Evolutionary conservation across 2,329 filamentous ascomycete species (phyloP).

Genomic region (Colletotrichum tropicale): DNA sequence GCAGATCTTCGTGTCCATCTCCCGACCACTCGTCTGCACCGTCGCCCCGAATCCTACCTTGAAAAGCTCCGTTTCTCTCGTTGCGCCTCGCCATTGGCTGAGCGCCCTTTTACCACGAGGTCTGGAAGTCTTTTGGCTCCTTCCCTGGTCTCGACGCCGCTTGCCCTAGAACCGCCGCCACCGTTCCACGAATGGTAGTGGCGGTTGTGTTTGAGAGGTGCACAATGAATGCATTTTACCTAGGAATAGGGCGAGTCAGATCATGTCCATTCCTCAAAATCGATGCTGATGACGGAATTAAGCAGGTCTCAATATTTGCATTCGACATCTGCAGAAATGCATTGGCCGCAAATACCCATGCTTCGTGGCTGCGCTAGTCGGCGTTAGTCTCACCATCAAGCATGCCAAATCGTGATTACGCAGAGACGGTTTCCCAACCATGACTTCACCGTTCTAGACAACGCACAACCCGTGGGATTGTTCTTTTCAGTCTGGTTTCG

Average conservation of each 20-base stretch:
- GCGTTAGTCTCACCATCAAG: background rate
- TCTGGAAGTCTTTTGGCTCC: background rate
- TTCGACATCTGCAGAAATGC: background rate
- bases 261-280: background rate
- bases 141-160: background rate
- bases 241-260: background rate
- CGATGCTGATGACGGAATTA: background rate
- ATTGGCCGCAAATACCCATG: background rate
- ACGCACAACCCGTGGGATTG: background rate
- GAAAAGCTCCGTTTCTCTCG: background rate
- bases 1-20: slow-evolving; percentile 14
- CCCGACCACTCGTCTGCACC: background rate
- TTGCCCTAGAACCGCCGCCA: background rate
- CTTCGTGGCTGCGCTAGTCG: background rate
- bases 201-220: background rate
- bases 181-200: background rate
- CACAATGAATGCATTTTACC: background rate
- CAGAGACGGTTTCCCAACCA: background rate
- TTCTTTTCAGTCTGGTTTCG: background rate
- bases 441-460: background rate
- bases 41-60: background rate
- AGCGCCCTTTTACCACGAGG: background rate
- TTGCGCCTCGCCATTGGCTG: background rate
- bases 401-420: background rate
- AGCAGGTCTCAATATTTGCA: background rate